phyloP scores from a whole-genome alignment of 1,284 basidiomycete genomes.

The Austroboletus niveus region DNA sequence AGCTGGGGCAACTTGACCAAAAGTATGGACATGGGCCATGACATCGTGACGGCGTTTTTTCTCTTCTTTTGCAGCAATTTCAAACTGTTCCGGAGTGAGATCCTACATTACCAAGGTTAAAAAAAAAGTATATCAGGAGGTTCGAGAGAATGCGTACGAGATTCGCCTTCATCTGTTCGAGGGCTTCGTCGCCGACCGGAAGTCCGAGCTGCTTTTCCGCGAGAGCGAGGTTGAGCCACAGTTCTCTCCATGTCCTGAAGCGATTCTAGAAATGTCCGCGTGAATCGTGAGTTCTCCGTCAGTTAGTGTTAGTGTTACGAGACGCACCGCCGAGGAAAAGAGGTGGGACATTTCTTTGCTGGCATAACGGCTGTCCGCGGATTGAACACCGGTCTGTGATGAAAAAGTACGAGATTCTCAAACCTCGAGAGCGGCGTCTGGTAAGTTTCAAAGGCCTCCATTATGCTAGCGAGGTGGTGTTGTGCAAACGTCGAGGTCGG shows the following conservation, averaged over 20 bases:
- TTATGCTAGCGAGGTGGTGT: slow-evolving; percentile 21
- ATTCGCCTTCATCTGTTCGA: slow-evolving; percentile 92
- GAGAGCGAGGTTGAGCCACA: slow-evolving; percentile 96
- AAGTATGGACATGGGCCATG: slow-evolving; percentile 99
- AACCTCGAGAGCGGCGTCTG: slow-evolving; percentile 77
- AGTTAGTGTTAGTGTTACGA: not conserved
- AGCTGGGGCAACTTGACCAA: slow-evolving; percentile 90
- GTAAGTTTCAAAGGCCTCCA: slow-evolving; percentile 69
- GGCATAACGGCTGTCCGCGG: slow-evolving; percentile 83
- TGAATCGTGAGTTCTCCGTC: not conserved
- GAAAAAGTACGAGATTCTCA: slow-evolving; percentile 1
- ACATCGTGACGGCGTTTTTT: slow-evolving; percentile 98
- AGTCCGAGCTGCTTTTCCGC: slow-evolving; percentile 97
- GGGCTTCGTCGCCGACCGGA: slow-evolving; percentile 86
- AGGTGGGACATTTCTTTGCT: slow-evolving; percentile 98
- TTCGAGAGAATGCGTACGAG: slow-evolving; percentile 53
- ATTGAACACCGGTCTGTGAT: slow-evolving; percentile 8
- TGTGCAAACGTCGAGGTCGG: no score
- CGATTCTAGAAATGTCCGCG: slow-evolving; percentile 63
- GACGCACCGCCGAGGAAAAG: slow-evolving; percentile 83
- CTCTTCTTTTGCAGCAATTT: slow-evolving; percentile 90
- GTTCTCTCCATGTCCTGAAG: slow-evolving; percentile 94
- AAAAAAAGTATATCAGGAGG: not conserved
- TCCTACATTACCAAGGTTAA: slow-evolving; percentile 42
- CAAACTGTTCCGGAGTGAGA: slow-evolving; percentile 89